A percentile compares a stretch with the other conserved stretches of the same genome.
phyloP scores from a whole-genome alignment of 2,329 filamentous ascomycete species.

The Corniculantispora saksenae region DNA sequence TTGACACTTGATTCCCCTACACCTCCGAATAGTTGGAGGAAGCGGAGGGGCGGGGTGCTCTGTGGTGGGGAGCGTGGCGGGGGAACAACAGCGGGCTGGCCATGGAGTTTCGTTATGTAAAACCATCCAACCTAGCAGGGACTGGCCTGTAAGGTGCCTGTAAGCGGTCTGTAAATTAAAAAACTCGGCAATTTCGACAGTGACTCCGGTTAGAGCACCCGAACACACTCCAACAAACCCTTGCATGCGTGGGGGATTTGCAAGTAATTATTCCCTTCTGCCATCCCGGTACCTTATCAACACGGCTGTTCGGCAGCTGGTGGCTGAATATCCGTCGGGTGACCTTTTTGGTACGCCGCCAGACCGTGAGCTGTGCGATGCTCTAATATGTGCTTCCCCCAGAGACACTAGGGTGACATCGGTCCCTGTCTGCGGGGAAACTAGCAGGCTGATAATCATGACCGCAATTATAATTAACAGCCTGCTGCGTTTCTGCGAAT shows the following conservation, averaged over 20 bases:
- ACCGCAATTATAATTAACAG: background rate
- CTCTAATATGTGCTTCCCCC: no score
- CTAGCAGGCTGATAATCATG: background rate
- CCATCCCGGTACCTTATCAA: no score
- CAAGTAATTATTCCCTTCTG: background rate
- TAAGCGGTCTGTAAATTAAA: background rate
- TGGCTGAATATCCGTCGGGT: constrained; percentile 8
- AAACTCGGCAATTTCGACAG: background rate
- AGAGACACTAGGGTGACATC: constrained; percentile 6
- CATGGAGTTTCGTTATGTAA: background rate
- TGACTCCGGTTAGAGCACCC: background rate
- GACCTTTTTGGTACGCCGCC: background rate
- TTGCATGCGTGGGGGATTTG: background rate
- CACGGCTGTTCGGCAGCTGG: background rate
- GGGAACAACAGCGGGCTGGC: background rate
- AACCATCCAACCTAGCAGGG: background rate
- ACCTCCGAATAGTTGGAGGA: background rate
- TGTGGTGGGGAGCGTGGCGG: background rate
- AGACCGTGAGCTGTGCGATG: background rate
- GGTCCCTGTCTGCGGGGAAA: constrained; percentile 2
- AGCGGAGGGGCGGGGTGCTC: background rate
- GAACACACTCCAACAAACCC: background rate
- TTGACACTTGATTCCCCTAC: background rate
- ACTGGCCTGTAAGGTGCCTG: background rate
- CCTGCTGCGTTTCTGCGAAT: background rate